Conservation (phyloP, 441 rosid species). For the Aleurites moluccanus region DNA sequence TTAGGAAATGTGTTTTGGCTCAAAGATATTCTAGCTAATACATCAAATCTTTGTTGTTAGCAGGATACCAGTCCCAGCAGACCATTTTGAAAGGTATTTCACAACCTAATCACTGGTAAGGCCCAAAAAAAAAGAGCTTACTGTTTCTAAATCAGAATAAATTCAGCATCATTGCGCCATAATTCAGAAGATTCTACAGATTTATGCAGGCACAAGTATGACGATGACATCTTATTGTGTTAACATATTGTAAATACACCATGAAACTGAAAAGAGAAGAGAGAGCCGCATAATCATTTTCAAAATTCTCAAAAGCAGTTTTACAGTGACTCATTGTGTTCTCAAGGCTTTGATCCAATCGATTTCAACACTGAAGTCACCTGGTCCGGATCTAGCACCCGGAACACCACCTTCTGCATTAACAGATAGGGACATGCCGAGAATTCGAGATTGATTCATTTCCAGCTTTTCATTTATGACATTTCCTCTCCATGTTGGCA, state of each 20-base stretch:
- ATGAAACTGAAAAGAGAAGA: neutral
- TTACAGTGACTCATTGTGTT: conserved; percentile 25
- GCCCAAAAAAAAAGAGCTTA: neutral
- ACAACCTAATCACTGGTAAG: neutral
- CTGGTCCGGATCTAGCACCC: conserved; percentile 76
- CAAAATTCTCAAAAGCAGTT: neutral
- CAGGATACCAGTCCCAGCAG: neutral
- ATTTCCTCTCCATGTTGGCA: conserved; percentile 95
- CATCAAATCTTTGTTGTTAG: neutral
- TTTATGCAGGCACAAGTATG: neutral
- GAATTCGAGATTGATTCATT: conserved; percentile 83
- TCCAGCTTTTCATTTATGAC: conserved; percentile 75
- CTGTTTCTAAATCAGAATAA: neutral
- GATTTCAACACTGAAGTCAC: conserved; percentile 72
- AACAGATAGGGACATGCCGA: conserved; percentile 82
- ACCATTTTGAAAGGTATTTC: neutral
- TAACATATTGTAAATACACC: neutral
- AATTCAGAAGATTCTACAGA: neutral
- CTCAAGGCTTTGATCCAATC: conserved; percentile 92
- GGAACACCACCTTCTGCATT: conserved; percentile 78
- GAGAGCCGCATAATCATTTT: neutral
- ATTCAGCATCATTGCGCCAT: neutral
- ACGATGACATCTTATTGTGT: no score
- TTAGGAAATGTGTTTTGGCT: neutral
- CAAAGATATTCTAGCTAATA: neutral